Evolutionary conservation across 257 asterid genomes (phyloP).

Genomic region (Avicennia marina): DNA sequence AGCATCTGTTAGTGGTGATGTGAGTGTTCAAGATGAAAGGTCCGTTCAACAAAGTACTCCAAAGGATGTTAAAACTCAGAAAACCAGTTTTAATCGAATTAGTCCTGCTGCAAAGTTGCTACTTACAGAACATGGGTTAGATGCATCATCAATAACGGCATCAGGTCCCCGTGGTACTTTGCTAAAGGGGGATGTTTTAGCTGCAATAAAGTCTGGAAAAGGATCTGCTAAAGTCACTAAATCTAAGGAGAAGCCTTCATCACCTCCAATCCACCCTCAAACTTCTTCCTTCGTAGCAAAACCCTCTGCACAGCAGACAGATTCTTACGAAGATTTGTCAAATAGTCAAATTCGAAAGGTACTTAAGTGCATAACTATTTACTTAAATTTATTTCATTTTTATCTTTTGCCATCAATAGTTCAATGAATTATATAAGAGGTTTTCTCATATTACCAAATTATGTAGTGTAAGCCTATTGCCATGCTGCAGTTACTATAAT

Average conservation of each 20-base stretch:
- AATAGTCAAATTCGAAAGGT: conserved; percentile 99
- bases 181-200: conserved; percentile 92
- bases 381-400: no score
- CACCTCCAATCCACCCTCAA: conserved; percentile 36
- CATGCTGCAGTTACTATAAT: no score
- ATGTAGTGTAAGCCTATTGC: no score
- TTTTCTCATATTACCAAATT: no score
- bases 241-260: conserved; percentile 41
- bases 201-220: conserved; percentile 80
- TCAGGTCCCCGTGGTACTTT: conserved; percentile 98
- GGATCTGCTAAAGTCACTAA: conserved; percentile 45
- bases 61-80: conserved; percentile 35
- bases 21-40: conserved; percentile 44
- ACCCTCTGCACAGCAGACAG: conserved; percentile 42
- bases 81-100: conserved; percentile 52
- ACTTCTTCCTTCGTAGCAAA: conserved; percentile 41
- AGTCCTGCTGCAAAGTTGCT: conserved; percentile 96
- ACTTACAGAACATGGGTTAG: conserved; percentile 67
- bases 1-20: conserved; percentile 43
- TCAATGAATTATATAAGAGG: no score
- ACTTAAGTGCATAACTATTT: conserved; percentile 5
- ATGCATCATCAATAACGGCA: conserved; percentile 69
- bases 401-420: no score
- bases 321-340: conserved; percentile 73
- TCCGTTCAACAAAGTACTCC: conserved; percentile 33